A percentile compares a stretch with the other conserved stretches of the same genome.
Conservation (phyloP, 192 early-diverging fungal species). For the Umbelopsis isabellina region DNA sequence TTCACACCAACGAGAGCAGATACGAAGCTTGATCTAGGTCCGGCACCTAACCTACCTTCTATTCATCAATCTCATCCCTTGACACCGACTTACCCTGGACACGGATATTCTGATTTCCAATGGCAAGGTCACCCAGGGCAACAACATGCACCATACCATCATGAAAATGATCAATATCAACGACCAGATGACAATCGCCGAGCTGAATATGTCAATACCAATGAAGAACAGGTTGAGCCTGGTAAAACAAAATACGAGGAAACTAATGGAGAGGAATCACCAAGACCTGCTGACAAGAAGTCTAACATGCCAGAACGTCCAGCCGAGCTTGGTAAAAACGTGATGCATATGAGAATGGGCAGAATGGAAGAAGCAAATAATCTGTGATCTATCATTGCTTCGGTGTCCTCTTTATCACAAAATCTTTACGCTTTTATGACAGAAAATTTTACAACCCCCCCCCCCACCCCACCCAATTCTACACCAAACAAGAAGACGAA, state of each 20-base stretch:
- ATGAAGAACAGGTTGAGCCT: constrained; percentile 17
- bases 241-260: neutral
- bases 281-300: neutral
- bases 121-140: constrained; percentile 15
- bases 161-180: constrained; percentile 15
- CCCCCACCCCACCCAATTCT: neutral
- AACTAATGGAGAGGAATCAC: neutral
- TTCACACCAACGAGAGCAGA: constrained; percentile 14
- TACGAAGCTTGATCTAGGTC: constrained; percentile 16
- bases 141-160: neutral
- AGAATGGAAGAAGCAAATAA: constrained; percentile 21
- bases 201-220: neutral
- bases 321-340: constrained; percentile 10
- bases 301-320: constrained; percentile 1
- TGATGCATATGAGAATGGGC: constrained; percentile 19
- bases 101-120: constrained; percentile 5
- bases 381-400: constrained; percentile 1
- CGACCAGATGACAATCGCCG: neutral
- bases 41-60: constrained; percentile 18
- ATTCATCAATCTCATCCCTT: constrained; percentile 14
- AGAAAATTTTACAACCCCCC: neutral
- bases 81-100: constrained; percentile 15
- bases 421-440: too few species aligned
- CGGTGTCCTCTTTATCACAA: too few species aligned
- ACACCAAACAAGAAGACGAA: too few species aligned